Evolutionary conservation across 129 eudicot species (phyloP), one percentile per base, ranked within the genome.

Genomic region (Glebionis coronaria): DNA sequence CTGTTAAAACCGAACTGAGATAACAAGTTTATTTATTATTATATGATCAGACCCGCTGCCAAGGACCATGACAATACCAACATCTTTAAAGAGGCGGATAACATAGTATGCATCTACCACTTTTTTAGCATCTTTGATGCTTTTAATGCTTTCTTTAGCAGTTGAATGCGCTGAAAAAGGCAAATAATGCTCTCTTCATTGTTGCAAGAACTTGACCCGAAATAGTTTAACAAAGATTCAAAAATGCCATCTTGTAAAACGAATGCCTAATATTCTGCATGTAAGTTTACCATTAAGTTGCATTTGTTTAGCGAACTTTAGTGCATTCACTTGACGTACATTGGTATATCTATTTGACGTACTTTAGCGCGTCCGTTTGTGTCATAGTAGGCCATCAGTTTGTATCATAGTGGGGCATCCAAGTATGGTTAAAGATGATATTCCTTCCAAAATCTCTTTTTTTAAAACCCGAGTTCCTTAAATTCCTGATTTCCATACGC

Each of bases 11-110:
- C 23, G 2, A 29, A 25, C 29, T 28, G 16, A 59, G 35, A 9
- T 35, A 3, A 11, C 9, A 21, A 65, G 47, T 56, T 14, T 25
- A n/a, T 3, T 25, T 15, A 65, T 54, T 71, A 56, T 71, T 56
- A 93, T 96, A 92, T 93, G 98, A 54, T 95, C 84, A 70, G 88
- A 93, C 50, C 98, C 98, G 9, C 90, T 83, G 21, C 98, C 98
- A 28, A 96, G 95, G 55, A 93, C 96, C 27, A 88, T 92, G 54
- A 88, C 98, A 11, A 93, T 68, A 52, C 98, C 98, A 29, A 96
- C 88, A 21, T 94, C 87, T 47, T 86, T 71, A 18, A 93, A 88
- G 38, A 93, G 92, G 31, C 83, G 76, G 19, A 79, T 73, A 20
- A 88, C 89, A 76, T 94, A 94, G 72, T 76, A 90, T 10, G 97